Evolutionary conservation across 805 yeast species (phyloP), one percentile per base, ranked within the genome.

Genomic region (Saturnispora halmiae): DNA sequence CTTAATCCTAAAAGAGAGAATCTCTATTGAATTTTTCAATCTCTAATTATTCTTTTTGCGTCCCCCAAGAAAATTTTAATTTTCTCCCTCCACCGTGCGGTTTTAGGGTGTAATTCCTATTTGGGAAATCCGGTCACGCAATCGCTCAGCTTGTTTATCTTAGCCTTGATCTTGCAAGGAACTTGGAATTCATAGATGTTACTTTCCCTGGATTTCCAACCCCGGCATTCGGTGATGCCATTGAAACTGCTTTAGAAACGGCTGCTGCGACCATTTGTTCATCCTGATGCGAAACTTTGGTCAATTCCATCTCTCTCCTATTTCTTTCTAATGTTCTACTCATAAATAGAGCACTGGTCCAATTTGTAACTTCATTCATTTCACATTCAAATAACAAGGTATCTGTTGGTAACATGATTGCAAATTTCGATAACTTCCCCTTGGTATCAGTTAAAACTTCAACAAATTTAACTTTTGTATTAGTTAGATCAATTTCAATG

Each of bases 311-410:
- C 18, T 63, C 53, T 42, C 55, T 61, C 45, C 73, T 63, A 34
- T 77, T 82, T 43, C 63, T 67, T 25, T 71, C 74, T 30, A 65
- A 62, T 11, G 57, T 54, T 38, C 74, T 69, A 2, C 80, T 63
- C 43, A 64, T 68, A 4, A 71, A 73, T 15, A 79, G 56, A 0
- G 72, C 55, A 28, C 65, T 67, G 1, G 83, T 72, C 90, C 90
- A 82, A 15, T 62, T 53, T 11, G 66, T 59, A 1, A 75, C 63
- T 28, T 74, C 80, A 30, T 54, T 57, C 41, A 67, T 70, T 31
- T 73, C 73, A 9, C 72, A 75, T 48, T 76, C 79, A 54, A 77
- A 72, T 4, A 72, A 65, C 48, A 78, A 71, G 0, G 84, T 68
- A 11, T 72, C 64, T 64, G n/a, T 64, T 63, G 0, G 84, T 10